These are phyloP conservation scores for Lactifluus subvellereus DNA, from an alignment of 768 basidiomycete species.

Conservation along the genomic window DNA sequence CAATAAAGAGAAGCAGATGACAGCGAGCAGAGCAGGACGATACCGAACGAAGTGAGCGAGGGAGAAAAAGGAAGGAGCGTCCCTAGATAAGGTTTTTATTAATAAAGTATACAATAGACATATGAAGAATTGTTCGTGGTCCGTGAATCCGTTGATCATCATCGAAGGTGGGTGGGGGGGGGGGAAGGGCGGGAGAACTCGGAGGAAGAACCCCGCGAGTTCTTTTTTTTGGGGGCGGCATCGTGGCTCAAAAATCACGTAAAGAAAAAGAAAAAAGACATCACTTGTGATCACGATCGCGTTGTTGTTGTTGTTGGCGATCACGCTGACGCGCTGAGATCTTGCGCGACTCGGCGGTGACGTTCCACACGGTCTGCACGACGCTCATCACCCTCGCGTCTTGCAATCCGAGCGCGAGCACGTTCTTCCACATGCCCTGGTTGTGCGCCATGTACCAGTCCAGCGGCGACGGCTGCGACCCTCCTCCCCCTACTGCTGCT, in stretches of 20 bases:
- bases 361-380: constrained; percentile 63
- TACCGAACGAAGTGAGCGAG: background rate
- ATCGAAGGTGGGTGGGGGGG: background rate
- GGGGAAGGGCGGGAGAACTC: no score
- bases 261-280: no score
- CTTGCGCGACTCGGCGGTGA: constrained; percentile 58
- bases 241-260: no score
- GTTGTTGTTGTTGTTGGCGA: background rate
- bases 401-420: constrained; percentile 47
- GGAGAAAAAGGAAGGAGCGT: background rate
- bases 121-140: background rate
- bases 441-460: constrained; percentile 38
- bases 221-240: background rate
- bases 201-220: background rate
- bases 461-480: constrained; percentile 21
- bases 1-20: background rate
- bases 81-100: background rate
- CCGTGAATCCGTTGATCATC: background rate
- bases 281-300: background rate
- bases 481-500: background rate
- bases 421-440: constrained; percentile 64
- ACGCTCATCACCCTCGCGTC: constrained; percentile 42
- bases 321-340: constrained; percentile 25
- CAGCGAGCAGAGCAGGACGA: background rate
- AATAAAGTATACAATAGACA: background rate